Percentiles rank a stretch among this genome's conserved stretches.
phyloP scores from a whole-genome alignment of 768 basidiomycete genomes.

The Pulveroboletus sp. region DNA sequence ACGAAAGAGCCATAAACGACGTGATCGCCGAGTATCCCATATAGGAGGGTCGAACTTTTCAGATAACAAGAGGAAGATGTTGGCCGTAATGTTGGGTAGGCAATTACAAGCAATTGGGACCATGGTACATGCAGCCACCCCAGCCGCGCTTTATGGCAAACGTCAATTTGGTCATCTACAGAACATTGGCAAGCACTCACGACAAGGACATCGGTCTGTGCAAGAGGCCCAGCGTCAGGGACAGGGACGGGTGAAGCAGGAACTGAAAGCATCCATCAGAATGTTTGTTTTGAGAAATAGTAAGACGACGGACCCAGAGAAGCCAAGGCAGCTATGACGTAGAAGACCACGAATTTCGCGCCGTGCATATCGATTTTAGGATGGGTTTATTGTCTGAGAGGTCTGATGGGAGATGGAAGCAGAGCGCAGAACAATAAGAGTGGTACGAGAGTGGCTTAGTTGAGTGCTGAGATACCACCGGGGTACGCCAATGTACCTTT shows the following conservation, averaged over 20 bases:
- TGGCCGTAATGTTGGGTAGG: neutral
- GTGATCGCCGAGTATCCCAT: constrained; percentile 2
- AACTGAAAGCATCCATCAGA: constrained; percentile 13
- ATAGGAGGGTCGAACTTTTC: neutral
- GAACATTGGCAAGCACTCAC: constrained; percentile 5
- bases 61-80: neutral
- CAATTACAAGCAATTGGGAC: constrained; percentile 11
- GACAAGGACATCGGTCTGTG: constrained; percentile 7
- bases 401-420: constrained; percentile 4
- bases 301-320: constrained; percentile 19
- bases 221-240: constrained; percentile 7
- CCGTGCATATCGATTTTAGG: constrained; percentile 26
- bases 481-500: constrained; percentile 13
- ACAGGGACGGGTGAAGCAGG: constrained; percentile 28
- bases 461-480: constrained; percentile 9
- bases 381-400: constrained; percentile 25
- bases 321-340: constrained; percentile 26
- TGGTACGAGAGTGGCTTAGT: too few species aligned
- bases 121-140: neutral
- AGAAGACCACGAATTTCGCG: constrained; percentile 25
- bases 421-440: constrained; percentile 31
- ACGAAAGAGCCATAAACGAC: neutral
- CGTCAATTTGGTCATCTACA: neutral
- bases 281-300: neutral
- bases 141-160: constrained; percentile 4